Evolutionary conservation across 805 yeast species (phyloP), one percentile per base, ranked within the genome.

Genomic region (Metschnikowia aberdeeniae): DNA sequence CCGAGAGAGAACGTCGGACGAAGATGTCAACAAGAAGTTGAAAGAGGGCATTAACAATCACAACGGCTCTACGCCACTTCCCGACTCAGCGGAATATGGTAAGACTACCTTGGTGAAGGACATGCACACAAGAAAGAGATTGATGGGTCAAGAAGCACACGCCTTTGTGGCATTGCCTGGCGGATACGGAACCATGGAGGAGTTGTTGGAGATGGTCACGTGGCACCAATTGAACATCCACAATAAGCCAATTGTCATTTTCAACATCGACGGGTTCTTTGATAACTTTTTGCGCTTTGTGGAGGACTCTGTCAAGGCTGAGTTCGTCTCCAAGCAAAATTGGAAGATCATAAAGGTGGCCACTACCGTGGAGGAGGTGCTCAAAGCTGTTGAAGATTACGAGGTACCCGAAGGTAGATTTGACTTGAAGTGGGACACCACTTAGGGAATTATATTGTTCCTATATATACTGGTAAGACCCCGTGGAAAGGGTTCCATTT

Each of bases 171-270:
- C 96, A 0, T 74, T 89, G 68, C 96, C 96, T 11, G 96, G 96
- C 51, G 96, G 96, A 2, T 88, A 81, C 61, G 96, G 96, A 41
- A 88, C 95, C 6, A 67, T 87, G 60, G 96, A 89, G 65, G 96
- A 89, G 67, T 72, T 89, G 50, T 82, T 88, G 83, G 96, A 89
- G 69, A 84, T 87, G 44, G 84, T 85, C 47, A 89, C 96, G 4
- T 89, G 96, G 96, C 80, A 82, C 40, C 96, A 89, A 70, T 73
- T 89, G 56, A 93, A 90, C 29, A 88, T 89, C 53, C 96, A 89
- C 64, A 68, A 73, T 50, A 84, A 84, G 63, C 96, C 96, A 26
- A 80, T 89, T 56, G 82, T 89, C 12, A 59, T 89, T 34, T 82
- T 81, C 67, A 89, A 89, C 65, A 75, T 84, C 44, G 75, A 84